Evolutionary conservation across 495 filamentous ascomycete genomes (phyloP), one percentile per base, ranked within the genome.

Genomic region (Chaetomidium leptoderma): DNA sequence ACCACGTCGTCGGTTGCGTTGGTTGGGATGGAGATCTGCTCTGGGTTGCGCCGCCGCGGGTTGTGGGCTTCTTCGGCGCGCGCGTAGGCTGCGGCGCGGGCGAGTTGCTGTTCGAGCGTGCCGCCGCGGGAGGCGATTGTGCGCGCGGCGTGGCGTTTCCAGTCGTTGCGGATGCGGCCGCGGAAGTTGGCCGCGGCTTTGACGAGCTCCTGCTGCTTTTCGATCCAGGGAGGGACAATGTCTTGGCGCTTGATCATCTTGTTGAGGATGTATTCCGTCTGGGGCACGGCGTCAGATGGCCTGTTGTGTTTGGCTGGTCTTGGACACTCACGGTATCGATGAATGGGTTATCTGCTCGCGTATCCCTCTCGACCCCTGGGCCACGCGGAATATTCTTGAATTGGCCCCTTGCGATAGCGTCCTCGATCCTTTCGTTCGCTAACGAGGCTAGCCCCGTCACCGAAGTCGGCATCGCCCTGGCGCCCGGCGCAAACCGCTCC

Each of bases 191-290:
- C 78, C 7, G 85, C 78, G 13, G 88, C 82, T 53, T 78, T 83
- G 6, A 85, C 78, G 8, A 98, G 75, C 63, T 97, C 92, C 69
- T 97, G 93, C 70, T 98, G 93, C 68, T 97, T 97, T 70, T 97
- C 93, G 47, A 98, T 97, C 95, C 87, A 91, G 0, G 86, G 87
- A 0, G 87, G 87, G 4, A 87, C 84, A 43, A 90, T 84, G 10
- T 89, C 93, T 69, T 98, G 93, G 54, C 88, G 87, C 73, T 97
- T 87, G 60, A 98, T 97, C 67, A 97, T 97, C 74, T 95, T 95
- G 70, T 98, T 98, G 86, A 98, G 86, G 63, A 97, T 89, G 68
- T 96, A 97, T 71, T 96, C 92, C 0, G 95, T 97, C 68, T 71
- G 37, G n/a, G n/a, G 50, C 11, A 27, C 24, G 24, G 11, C n/a